These are phyloP conservation scores for Monosporascus sp. DNA, from an alignment of 2,329 filamentous ascomycete genomes.

Conservation along the genomic window DNA sequence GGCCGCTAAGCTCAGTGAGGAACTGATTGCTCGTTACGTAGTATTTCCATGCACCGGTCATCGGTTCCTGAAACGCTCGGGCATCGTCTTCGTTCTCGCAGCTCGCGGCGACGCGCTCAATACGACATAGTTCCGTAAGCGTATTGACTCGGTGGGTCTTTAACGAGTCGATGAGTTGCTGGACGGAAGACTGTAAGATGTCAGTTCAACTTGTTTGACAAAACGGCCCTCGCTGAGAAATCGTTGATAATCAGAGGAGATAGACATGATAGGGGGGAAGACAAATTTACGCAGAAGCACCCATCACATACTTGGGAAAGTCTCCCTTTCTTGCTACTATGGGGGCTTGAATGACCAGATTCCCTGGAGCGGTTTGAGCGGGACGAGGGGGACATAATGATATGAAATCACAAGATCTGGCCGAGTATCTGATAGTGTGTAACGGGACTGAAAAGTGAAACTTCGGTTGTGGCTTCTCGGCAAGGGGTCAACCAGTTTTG, in stretches of 20 bases:
- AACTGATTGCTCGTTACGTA: slow-evolving; percentile 69
- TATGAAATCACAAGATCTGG: not conserved
- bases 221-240: not conserved
- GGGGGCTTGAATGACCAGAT: slow-evolving; percentile 16
- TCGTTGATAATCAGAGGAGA: not conserved
- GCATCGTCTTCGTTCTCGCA: slow-evolving; percentile 56
- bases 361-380: slow-evolving; percentile 18
- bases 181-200: slow-evolving; percentile 27
- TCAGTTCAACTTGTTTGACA: slow-evolving; percentile 1
- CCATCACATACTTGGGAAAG: slow-evolving; percentile 24
- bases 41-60: slow-evolving; percentile 67
- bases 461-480: too few relatives aligned
- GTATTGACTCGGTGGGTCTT: slow-evolving; percentile 67
- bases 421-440: too few relatives aligned
- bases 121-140: slow-evolving; percentile 64
- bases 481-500: not conserved
- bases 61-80: slow-evolving; percentile 53
- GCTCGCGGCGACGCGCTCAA: slow-evolving; percentile 60
- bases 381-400: slow-evolving; percentile 24
- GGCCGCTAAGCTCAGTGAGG: slow-evolving; percentile 62
- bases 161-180: slow-evolving; percentile 58
- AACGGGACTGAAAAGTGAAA: too few relatives aligned
- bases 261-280: not conserved
- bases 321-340: slow-evolving; percentile 22
- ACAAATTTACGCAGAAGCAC: slow-evolving; percentile 23